Conservation (phyloP, 1,284 basidiomycete genomes). For the Polyporus tsugae region DNA sequence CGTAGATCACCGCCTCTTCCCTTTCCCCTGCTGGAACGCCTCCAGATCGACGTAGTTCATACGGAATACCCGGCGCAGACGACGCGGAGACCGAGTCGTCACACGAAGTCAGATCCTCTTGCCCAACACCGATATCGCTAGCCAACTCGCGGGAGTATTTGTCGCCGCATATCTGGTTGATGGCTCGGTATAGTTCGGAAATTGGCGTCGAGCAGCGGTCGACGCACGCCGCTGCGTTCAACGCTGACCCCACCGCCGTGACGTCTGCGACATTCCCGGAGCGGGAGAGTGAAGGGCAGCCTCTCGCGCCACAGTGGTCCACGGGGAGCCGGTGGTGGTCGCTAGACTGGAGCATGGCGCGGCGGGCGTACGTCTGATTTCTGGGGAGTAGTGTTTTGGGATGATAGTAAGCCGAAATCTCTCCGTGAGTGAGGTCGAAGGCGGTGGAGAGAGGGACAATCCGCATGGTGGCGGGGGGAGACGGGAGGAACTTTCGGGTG, state of each 20-base stretch:
- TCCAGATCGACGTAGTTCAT: not conserved
- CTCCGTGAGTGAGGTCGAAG: constrained; percentile 2
- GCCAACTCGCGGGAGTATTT: not conserved
- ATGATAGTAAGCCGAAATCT: too few species aligned
- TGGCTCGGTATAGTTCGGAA: not conserved
- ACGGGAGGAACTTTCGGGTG: not conserved
- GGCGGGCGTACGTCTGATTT: not conserved
- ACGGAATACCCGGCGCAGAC: too few species aligned
- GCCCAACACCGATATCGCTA: not conserved
- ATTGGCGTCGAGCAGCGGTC: not conserved
- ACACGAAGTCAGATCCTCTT: not conserved
- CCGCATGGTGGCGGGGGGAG: not conserved
- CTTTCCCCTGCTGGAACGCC: not conserved
- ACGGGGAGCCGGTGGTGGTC: not conserved
- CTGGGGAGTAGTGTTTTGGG: not conserved
- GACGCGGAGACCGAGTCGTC: too few species aligned
- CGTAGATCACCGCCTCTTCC: not conserved
- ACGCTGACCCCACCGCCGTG: not conserved
- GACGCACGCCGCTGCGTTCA: not conserved
- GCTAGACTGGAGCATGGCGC: not conserved
- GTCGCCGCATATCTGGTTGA: not conserved
- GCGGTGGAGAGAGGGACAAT: not conserved
- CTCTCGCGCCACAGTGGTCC: not conserved
- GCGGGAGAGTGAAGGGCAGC: not conserved
- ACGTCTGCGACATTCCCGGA: not conserved